Evolutionary conservation across 2,329 filamentous ascomycete genomes (phyloP).

Genomic region (Proliferodiscus dingleyae): DNA sequence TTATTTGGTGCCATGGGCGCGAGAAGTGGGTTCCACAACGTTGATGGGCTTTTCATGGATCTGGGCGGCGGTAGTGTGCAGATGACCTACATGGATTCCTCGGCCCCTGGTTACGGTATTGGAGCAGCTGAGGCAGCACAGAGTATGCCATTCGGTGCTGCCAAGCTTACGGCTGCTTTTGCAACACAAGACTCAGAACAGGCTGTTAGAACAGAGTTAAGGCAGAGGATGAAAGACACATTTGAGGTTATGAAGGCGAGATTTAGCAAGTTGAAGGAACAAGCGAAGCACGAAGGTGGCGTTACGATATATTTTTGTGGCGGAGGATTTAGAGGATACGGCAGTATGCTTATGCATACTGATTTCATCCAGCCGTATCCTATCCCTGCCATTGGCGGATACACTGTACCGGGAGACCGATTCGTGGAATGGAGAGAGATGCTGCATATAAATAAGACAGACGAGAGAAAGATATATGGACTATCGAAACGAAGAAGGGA

Average conservation of each 20-base stretch:
- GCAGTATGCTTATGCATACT: constrained; percentile 79
- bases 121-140: constrained; percentile 50
- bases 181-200: constrained; percentile 39
- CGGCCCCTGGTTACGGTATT: constrained; percentile 40
- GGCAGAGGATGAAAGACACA: constrained; percentile 52
- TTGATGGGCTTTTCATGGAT: constrained; percentile 81
- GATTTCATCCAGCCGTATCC: constrained; percentile 74
- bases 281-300: constrained; percentile 37
- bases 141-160: constrained; percentile 59
- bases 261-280: constrained; percentile 48
- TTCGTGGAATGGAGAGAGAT: constrained; percentile 54
- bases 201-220: constrained; percentile 42
- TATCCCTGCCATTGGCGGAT: constrained; percentile 76
- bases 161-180: constrained; percentile 49
- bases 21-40: constrained; percentile 63
- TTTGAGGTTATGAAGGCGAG: constrained; percentile 47
- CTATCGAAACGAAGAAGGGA: constrained; percentile 73
- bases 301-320: constrained; percentile 81
- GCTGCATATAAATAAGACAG: constrained; percentile 45
- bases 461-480: constrained; percentile 61
- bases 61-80: constrained; percentile 70
- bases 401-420: constrained; percentile 55
- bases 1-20: constrained; percentile 79
- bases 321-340: constrained; percentile 86
- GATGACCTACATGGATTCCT: constrained; percentile 58